Evolutionary conservation across 768 basidiomycete species (phyloP).

Genomic region (Suillus weaverae): DNA sequence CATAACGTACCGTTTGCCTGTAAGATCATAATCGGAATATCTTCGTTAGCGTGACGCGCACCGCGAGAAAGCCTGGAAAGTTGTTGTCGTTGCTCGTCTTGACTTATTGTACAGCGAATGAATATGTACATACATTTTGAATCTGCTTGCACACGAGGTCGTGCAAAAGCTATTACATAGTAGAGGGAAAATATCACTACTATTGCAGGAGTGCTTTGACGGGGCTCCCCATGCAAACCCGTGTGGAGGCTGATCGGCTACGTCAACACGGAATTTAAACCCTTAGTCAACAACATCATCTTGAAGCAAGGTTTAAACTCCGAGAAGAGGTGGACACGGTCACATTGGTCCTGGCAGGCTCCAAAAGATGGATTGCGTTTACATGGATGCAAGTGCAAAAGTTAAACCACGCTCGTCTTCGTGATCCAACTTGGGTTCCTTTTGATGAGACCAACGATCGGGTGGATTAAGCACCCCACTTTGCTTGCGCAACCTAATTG

Average conservation of each 20-base stretch:
- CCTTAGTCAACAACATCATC: constrained; percentile 43
- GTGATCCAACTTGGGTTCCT: constrained; percentile 47
- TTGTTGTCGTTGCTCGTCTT: not conserved
- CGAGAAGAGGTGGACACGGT: constrained; percentile 68
- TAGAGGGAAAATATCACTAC: not conserved
- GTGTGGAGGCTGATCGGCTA: not conserved
- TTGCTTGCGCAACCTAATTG: constrained; percentile 84
- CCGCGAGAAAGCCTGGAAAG: not conserved
- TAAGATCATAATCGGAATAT: not conserved
- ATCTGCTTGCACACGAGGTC: not conserved
- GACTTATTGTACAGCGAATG: not conserved
- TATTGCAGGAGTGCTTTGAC: not conserved
- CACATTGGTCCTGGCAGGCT: constrained; percentile 92
- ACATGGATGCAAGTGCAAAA: constrained; percentile 83
- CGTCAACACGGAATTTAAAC: not conserved
- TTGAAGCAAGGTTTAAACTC: not conserved
- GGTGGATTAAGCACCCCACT: constrained; percentile 64
- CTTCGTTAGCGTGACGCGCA: not conserved
- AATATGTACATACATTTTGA: not conserved
- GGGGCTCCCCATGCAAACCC: not conserved
- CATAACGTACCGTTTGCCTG: not conserved
- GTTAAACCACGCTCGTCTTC: constrained; percentile 75
- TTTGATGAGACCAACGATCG: not conserved
- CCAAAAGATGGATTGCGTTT: constrained; percentile 82
- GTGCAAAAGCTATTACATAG: not conserved